These are phyloP conservation scores for Spatholobus suberectus DNA, from an alignment of 306 rosid species.

Conservation along the genomic window DNA sequence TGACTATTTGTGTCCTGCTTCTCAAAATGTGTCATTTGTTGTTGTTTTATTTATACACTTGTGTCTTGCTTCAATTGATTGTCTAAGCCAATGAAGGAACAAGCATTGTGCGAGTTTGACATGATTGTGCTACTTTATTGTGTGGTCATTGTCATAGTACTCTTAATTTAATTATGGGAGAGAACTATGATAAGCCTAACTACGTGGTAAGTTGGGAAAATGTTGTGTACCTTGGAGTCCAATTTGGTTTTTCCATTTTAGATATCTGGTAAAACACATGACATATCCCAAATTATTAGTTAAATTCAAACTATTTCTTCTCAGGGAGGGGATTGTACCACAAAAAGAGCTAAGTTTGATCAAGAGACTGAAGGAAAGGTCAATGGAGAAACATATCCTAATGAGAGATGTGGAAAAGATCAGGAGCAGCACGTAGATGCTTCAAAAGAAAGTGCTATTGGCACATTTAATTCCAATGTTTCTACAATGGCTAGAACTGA, in stretches of 20 bases:
- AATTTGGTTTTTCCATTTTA: neutral
- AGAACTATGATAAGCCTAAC: conserved; percentile 6
- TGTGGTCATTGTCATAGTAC: neutral
- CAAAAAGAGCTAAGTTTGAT: conserved; percentile 68
- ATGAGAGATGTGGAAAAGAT: conserved; percentile 42
- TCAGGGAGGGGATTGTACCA: conserved; percentile 71
- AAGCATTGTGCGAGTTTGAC: conserved; percentile 1
- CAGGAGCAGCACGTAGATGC: conserved; percentile 50
- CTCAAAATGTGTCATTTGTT: neutral
- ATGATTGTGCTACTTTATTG: conserved; percentile 17
- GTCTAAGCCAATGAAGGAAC: neutral
- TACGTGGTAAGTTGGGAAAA: neutral
- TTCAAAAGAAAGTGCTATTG: conserved; percentile 45
- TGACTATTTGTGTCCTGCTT: neutral
- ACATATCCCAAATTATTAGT: neutral
- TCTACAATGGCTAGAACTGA: conserved; percentile 54
- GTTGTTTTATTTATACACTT: neutral
- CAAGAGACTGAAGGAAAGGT: conserved; percentile 55
- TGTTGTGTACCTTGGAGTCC: neutral
- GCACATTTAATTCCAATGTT: conserved; percentile 45
- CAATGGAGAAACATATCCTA: conserved; percentile 40
- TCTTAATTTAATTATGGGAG: conserved; percentile 10
- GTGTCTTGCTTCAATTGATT: neutral
- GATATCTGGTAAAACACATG: neutral
- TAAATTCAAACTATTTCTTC: neutral